Conservation (phyloP, 306 rosid genomes). For the Macrotyloma uniflorum region DNA sequence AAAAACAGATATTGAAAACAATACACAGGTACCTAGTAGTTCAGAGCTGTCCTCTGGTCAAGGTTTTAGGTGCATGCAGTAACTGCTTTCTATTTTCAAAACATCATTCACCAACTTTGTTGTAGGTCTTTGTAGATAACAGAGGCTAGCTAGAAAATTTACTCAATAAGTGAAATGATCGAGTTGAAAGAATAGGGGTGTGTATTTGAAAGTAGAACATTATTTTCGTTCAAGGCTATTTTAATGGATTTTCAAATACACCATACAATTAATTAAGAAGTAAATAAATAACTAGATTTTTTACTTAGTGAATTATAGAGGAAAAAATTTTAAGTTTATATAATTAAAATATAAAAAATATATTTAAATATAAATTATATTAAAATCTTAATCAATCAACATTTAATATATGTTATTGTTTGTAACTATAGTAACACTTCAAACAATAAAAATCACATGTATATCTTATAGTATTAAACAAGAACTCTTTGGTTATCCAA, state of each 20-base stretch:
- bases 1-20: background rate
- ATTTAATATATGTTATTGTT: no score
- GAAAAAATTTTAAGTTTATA: background rate
- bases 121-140: slow-evolving; percentile 6
- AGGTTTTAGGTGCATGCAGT: background rate
- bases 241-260: no score
- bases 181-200: background rate
- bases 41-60: slow-evolving; percentile 21
- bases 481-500: no score
- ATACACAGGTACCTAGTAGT: background rate
- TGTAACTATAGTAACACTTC: no score
- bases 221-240: no score
- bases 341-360: no score
- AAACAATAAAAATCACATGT: no score
- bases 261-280: background rate
- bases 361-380: no score
- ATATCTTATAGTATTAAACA: no score
- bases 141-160: background rate
- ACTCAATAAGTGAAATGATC: background rate
- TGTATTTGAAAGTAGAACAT: background rate
- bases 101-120: slow-evolving; percentile 27
- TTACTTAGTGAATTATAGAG: background rate
- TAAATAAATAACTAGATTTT: background rate
- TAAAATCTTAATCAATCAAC: no score
- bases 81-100: slow-evolving; percentile 3